These are phyloP conservation scores for Eucalyptus pumila DNA, from an alignment of 345 rosid genomes.

Conservation along the genomic window DNA sequence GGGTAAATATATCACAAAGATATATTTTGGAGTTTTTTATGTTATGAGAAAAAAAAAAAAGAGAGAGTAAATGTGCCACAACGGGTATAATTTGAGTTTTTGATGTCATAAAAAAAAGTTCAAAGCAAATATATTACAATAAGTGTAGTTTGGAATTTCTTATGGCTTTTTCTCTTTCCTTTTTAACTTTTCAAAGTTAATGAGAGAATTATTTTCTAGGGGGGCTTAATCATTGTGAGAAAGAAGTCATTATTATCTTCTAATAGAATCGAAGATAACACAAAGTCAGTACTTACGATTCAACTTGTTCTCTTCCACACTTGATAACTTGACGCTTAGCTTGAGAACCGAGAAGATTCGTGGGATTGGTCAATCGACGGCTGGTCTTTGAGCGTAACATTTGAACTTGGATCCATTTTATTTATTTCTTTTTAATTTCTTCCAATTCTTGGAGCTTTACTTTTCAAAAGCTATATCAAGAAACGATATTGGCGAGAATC, in stretches of 20 bases:
- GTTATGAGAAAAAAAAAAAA: no score
- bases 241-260: neutral
- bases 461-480: no score
- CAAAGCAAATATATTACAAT: no score
- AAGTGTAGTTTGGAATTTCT: no score
- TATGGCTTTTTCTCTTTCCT: no score
- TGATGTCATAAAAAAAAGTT: no score
- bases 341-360: neutral
- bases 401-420: neutral
- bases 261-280: neutral
- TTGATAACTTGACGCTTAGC: neutral
- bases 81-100: no score
- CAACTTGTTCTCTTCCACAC: neutral
- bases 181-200: neutral
- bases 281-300: neutral
- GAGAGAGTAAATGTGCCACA: no score
- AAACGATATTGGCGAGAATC: neutral
- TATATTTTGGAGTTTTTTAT: no score
- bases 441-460: neutral
- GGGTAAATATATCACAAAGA: no score
- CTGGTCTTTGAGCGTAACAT: neutral
- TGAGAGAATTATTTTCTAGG: neutral
- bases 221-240: neutral
- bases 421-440: neutral
- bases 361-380: neutral